phyloP scores from a whole-genome alignment of 305 asterid genomes.

The Ilex paraguariensis region DNA sequence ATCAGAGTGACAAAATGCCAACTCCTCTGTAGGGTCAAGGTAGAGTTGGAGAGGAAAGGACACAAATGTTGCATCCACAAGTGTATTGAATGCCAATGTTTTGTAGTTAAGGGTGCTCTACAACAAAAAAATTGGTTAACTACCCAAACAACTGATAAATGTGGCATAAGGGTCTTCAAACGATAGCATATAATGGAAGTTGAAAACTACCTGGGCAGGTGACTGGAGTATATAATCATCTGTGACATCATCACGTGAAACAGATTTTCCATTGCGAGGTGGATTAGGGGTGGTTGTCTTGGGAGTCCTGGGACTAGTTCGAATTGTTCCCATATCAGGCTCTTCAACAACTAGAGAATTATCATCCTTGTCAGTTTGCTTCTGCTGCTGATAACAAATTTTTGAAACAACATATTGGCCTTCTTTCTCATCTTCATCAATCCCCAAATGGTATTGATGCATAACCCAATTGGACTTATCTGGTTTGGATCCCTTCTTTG shows the following conservation, averaged over 20 bases:
- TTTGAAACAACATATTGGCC: conserved; percentile 4
- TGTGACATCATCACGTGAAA: conserved; percentile 31
- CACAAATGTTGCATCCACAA: not conserved
- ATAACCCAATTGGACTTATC: conserved; percentile 76
- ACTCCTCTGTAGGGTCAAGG: not conserved
- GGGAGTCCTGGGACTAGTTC: conserved; percentile 69
- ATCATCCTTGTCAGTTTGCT: conserved; percentile 32
- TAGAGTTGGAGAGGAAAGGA: not conserved
- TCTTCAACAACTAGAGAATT: conserved; percentile 32
- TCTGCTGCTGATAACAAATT: conserved; percentile 46
- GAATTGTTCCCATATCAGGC: conserved; percentile 28
- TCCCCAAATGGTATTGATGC: conserved; percentile 93
- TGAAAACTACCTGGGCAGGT: conserved; percentile 36
- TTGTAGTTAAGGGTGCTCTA: no score
- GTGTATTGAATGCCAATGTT: no score
- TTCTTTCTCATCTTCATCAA: conserved; percentile 4
- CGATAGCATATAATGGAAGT: not conserved
- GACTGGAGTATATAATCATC: conserved; percentile 20
- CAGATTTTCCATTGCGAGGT: conserved; percentile 46
- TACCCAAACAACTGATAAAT: not conserved
- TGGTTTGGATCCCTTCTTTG: conserved; percentile 49
- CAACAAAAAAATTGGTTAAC: not conserved
- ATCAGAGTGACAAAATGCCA: no score
- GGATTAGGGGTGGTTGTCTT: conserved; percentile 48
- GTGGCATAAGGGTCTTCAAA: not conserved